Evolutionary conservation across 1,284 basidiomycete genomes (phyloP).

Genomic region (Malassezia restricta): DNA sequence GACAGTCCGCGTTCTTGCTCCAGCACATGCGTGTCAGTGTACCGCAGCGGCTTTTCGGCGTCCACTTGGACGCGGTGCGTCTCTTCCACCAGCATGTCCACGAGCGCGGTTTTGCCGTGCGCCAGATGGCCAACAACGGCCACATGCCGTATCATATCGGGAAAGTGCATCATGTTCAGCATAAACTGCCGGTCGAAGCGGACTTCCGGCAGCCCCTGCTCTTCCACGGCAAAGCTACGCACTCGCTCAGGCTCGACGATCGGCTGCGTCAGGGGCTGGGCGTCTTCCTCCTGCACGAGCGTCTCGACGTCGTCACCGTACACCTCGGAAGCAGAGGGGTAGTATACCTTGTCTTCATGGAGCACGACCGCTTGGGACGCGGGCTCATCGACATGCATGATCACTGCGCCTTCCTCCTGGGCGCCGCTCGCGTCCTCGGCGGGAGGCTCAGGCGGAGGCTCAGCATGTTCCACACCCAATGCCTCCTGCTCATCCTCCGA

Average conservation of each 20-base stretch:
- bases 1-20: slow-evolving; percentile 81
- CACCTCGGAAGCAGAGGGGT: slow-evolving; percentile 77
- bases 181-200: slow-evolving; percentile 59
- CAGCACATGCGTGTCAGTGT: slow-evolving; percentile 87
- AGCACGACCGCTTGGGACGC: slow-evolving; percentile 73
- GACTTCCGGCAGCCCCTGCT: slow-evolving; percentile 31
- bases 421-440: slow-evolving; percentile 49
- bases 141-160: slow-evolving; percentile 69
- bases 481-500: slow-evolving; percentile 17
- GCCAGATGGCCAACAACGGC: slow-evolving; percentile 66
- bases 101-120: slow-evolving; percentile 88
- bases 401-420: slow-evolving; percentile 46
- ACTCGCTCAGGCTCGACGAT: slow-evolving; percentile 93
- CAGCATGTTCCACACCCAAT: slow-evolving; percentile 8
- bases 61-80: slow-evolving; percentile 70
- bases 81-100: slow-evolving; percentile 95
- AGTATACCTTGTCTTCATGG: slow-evolving; percentile 97
- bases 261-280: slow-evolving; percentile 85
- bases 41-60: slow-evolving; percentile 53
- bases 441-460: slow-evolving; percentile 50
- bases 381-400: slow-evolving; percentile 39
- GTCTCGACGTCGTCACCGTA: slow-evolving; percentile 92
- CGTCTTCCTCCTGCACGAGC: slow-evolving; percentile 94
- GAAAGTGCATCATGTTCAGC: slow-evolving; percentile 78
- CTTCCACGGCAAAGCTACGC: slow-evolving; percentile 65